Conservation (phyloP, 2,329 filamentous ascomycete species). For the Fusarium illudens region DNA sequence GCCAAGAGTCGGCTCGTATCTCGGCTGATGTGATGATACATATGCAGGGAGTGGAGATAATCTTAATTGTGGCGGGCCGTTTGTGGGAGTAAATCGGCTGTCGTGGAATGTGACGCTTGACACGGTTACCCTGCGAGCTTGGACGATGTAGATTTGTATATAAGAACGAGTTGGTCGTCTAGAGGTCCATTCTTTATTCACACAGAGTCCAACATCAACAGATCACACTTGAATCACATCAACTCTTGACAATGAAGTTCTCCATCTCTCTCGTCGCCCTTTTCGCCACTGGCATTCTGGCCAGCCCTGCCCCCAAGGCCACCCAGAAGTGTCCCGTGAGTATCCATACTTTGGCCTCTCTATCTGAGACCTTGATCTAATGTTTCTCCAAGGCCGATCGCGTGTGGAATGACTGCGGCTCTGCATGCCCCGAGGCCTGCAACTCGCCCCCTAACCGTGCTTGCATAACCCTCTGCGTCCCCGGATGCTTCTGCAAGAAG, state of each 20-base stretch:
- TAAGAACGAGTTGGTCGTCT: background rate
- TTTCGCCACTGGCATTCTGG: background rate
- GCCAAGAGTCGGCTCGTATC: background rate
- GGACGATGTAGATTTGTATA: background rate
- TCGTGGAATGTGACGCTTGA: background rate
- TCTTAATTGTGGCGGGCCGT: background rate
- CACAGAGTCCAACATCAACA: background rate
- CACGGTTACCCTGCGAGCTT: background rate
- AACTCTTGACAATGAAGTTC: background rate
- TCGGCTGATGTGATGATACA: background rate
- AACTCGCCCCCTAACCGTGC: background rate
- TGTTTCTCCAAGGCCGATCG: background rate
- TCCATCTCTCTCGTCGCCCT: conserved; percentile 1
- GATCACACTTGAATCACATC: background rate
- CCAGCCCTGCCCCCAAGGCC: background rate
- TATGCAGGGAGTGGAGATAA: conserved; percentile 2
- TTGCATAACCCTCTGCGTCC: background rate
- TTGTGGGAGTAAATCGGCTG: background rate
- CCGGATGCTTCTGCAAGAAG: conserved; percentile 4
- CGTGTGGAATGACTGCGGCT: background rate
- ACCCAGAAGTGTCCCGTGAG: background rate
- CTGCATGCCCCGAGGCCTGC: conserved; percentile 1
- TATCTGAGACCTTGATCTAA: background rate
- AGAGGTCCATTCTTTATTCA: background rate
- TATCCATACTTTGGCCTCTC: background rate